Percentiles rank a stretch among this genome's conserved stretches.
Conservation (phyloP, 768 basidiomycete species). For the Pisolithus orientalis region DNA sequence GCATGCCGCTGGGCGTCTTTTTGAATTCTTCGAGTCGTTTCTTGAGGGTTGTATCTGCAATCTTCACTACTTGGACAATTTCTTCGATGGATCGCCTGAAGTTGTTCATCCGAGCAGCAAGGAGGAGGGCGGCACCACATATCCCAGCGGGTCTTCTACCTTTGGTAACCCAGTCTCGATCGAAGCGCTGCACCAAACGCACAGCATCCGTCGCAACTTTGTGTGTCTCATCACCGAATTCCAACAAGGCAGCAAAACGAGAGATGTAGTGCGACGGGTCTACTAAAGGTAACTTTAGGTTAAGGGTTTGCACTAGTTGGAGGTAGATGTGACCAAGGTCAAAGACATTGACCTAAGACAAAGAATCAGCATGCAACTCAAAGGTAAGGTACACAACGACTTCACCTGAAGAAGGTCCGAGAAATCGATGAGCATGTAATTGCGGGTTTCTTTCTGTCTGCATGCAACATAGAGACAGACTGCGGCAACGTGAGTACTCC, state of each 20-base stretch:
- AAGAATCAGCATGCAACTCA: not conserved
- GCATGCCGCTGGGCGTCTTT: slow-evolving; percentile 73
- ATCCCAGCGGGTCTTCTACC: slow-evolving; percentile 96
- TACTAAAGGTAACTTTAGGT: slow-evolving; percentile 79
- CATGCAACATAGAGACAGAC: slow-evolving; percentile 95
- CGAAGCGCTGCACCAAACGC: slow-evolving; percentile 89
- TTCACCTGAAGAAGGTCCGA: slow-evolving; percentile 87
- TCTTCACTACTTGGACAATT: slow-evolving; percentile 98
- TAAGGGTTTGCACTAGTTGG: slow-evolving; percentile 84
- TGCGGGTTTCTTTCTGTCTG: slow-evolving; percentile 82
- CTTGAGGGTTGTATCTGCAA: slow-evolving; percentile 90
- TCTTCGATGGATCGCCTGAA: slow-evolving; percentile 90
- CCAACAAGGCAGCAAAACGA: slow-evolving; percentile 89
- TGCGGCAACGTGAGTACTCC: slow-evolving; percentile 89
- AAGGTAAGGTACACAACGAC: not conserved
- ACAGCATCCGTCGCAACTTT: slow-evolving; percentile 90
- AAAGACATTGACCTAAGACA: slow-evolving; percentile 85
- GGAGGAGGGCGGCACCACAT: slow-evolving; percentile 90
- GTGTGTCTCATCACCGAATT: slow-evolving; percentile 92
- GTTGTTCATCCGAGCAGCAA: slow-evolving; percentile 98
- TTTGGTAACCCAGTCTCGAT: slow-evolving; percentile 95
- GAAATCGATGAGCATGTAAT: slow-evolving; percentile 98
- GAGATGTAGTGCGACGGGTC: slow-evolving; percentile 97
- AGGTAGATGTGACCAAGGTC: slow-evolving; percentile 95
- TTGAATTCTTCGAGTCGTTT: slow-evolving; percentile 95